Conservation (phyloP, 2,329 filamentous ascomycete species). For the Phyllosticta citriasiana region DNA sequence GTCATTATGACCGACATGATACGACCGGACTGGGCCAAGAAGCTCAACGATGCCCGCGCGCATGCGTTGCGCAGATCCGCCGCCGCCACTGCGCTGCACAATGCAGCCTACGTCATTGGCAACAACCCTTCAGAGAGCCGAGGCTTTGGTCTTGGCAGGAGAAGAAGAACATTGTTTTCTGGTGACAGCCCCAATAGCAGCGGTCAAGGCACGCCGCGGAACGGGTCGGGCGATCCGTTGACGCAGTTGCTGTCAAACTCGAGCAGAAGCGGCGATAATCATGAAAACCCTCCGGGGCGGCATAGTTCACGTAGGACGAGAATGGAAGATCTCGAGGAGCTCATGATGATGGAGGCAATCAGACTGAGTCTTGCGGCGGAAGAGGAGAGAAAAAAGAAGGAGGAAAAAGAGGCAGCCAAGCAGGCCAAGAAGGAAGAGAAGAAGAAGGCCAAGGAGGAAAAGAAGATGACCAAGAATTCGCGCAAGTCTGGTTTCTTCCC, state of each 20-base stretch:
- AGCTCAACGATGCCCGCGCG: slow-evolving; percentile 72
- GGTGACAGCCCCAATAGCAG: slow-evolving; percentile 36
- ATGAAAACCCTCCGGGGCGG: slow-evolving; percentile 16
- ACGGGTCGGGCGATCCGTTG: slow-evolving; percentile 22
- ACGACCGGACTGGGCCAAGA: slow-evolving; percentile 88
- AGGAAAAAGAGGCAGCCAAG: slow-evolving; percentile 71
- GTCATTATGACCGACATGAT: slow-evolving; percentile 91
- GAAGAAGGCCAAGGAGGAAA: slow-evolving; percentile 53
- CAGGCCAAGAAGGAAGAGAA: slow-evolving; percentile 79
- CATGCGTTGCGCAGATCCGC: slow-evolving; percentile 80
- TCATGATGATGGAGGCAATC: slow-evolving; percentile 98
- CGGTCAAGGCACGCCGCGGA: slow-evolving; percentile 34
- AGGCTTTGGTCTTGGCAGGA: slow-evolving; percentile 38
- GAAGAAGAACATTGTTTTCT: slow-evolving; percentile 41
- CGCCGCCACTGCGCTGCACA: slow-evolving; percentile 87
- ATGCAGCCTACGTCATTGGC: slow-evolving; percentile 83
- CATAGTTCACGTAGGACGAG: slow-evolving; percentile 46
- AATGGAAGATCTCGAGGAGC: slow-evolving; percentile 84
- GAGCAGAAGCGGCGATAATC: slow-evolving; percentile 19
- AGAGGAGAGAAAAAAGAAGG: slow-evolving; percentile 80
- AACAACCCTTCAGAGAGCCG: slow-evolving; percentile 37
- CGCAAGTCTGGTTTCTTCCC: slow-evolving; percentile 50
- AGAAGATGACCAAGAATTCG: slow-evolving; percentile 58
- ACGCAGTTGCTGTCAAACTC: slow-evolving; percentile 15
- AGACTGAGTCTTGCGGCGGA: slow-evolving; percentile 82